These are phyloP conservation scores for Bjerkandera adusta DNA, from an alignment of 1,284 basidiomycete genomes.

Conservation along the genomic window DNA sequence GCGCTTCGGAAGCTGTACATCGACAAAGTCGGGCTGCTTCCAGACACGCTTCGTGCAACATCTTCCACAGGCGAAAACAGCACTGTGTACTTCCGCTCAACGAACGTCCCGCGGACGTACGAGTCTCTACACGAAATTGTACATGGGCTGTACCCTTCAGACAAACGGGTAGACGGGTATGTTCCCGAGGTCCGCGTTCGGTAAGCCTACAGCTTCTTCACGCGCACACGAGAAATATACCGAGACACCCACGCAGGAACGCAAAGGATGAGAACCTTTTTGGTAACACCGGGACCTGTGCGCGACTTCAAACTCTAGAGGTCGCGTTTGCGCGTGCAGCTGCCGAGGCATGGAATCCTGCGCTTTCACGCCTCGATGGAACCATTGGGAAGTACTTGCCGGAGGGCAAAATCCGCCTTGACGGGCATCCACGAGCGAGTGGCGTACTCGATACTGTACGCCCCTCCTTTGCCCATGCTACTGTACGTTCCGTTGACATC, in stretches of 20 bases:
- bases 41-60: conserved; percentile 17
- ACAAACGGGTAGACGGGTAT: conserved; percentile 43
- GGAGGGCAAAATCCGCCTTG: conserved; percentile 69
- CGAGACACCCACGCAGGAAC: conserved; percentile 42
- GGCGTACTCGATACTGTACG: conserved; percentile 79
- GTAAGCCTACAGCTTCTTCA: conserved; percentile 32
- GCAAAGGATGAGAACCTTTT: conserved; percentile 73
- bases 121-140: conserved; percentile 77
- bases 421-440: conserved; percentile 75
- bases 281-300: conserved; percentile 67
- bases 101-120: conserved; percentile 75
- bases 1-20: conserved; percentile 68
- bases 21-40: conserved; percentile 30
- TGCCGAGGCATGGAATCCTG: conserved; percentile 63
- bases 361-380: conserved; percentile 60
- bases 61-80: no score
- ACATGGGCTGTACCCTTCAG: conserved; percentile 65
- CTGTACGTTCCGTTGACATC: neutral
- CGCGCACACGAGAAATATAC: neutral
- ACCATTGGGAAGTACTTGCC: conserved; percentile 68
- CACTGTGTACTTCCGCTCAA: conserved; percentile 74
- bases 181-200: conserved; percentile 56
- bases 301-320: conserved; percentile 60
- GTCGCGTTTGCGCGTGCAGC: conserved; percentile 68
- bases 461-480: neutral